Evolutionary conservation across 441 rosid genomes (phyloP), one percentile per base, ranked within the genome.

Genomic region (Mallotus repandus): DNA sequence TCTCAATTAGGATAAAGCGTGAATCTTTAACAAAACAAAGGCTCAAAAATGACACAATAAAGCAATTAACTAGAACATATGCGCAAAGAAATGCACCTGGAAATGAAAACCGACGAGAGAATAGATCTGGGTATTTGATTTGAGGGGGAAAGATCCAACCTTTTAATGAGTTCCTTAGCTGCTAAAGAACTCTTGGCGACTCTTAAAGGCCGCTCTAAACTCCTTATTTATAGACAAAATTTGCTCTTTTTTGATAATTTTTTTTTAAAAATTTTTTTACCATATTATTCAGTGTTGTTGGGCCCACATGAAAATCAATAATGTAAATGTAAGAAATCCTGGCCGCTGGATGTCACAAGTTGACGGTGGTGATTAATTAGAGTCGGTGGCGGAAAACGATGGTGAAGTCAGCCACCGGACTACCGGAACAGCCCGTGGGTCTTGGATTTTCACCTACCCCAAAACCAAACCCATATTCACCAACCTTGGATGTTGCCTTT

Each of bases 361-460:
- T 62, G 63, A 75, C 56, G 77, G 54, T 43, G 38, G 18, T 38
- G 79, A 72, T 79, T 50, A 46, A 41, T 11, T 63, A 45, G 38
- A 68, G 74, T 72, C 62, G 74, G 70, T 72, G 66, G 56, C 5
- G 48, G 77, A 72, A 15, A 46, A 48, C 13, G 62, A 73, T 70
- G 7, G 66, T 35, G 13, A 16, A 56, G 13, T 45, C 50, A 32
- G 18, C 12, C 46, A 41, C 25, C 32, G 60, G 63, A 45, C 54
- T 41, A 45, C 65, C 22, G 74, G 48, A 32, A 8, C 15, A 60
- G 53, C 29, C 66, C 67, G 74, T 71, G 49, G 49, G 22, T 61
- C 18, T 38, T 4, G 38, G 63, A 35, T 29, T 67, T 48, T 66
- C 43, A 22, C 66, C 64, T 35, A 70, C 25, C 71, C 69, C 19